Percentiles rank a stretch among this genome's conserved stretches.
Conservation (phyloP, 768 basidiomycete genomes). For the Cystobasidium ongulense region DNA sequence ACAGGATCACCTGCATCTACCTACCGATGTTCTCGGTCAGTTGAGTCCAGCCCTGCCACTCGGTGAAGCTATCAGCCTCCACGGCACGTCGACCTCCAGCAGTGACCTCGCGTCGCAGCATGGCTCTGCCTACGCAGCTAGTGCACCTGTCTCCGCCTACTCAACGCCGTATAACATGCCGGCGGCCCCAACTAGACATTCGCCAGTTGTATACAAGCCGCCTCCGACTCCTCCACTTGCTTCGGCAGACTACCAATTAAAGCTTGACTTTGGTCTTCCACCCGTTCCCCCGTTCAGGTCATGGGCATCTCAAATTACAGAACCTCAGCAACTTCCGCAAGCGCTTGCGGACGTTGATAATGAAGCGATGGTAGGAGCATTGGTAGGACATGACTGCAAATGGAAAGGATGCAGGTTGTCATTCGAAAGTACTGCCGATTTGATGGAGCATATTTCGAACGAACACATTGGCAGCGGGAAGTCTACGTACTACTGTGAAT, state of each 20-base stretch:
- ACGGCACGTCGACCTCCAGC: background rate
- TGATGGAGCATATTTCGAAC: constrained; percentile 24
- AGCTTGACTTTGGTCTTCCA: background rate
- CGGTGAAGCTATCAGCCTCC: background rate
- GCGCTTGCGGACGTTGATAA: too few species aligned
- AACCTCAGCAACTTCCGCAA: background rate
- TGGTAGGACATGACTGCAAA: constrained; percentile 19
- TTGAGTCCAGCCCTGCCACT: background rate
- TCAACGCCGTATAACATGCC: background rate
- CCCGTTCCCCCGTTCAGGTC: background rate
- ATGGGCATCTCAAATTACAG: background rate
- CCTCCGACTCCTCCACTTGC: background rate
- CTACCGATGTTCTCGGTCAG: background rate
- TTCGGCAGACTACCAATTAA: background rate
- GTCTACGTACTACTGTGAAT: constrained; percentile 18
- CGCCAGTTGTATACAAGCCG: background rate
- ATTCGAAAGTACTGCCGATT: constrained; percentile 8
- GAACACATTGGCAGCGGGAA: constrained; percentile 26
- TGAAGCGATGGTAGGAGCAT: too few species aligned
- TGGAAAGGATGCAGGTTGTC: constrained; percentile 16
- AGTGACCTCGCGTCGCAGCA: background rate
- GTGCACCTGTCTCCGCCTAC: background rate
- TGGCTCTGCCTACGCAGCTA: background rate
- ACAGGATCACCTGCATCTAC: constrained; percentile 28
- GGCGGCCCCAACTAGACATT: background rate